These are phyloP conservation scores for Elaeis guineensis DNA, from an alignment of 176 grass and related monocot species.

Conservation along the genomic window DNA sequence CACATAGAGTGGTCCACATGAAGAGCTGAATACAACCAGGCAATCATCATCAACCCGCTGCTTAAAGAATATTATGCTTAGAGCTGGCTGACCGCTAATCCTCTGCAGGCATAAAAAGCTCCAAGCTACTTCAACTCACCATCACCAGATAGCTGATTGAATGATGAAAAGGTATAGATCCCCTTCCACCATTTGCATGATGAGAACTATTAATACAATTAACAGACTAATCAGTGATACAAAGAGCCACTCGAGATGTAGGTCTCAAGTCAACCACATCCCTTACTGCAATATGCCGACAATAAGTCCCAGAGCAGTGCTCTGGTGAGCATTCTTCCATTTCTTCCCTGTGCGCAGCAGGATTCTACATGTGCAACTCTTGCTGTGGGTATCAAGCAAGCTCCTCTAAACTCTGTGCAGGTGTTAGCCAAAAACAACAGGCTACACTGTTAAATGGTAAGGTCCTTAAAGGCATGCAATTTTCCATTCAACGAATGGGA, in stretches of 20 bases:
- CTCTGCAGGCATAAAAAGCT: no score
- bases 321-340: not conserved
- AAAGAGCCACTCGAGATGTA: not conserved
- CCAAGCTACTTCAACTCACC: no score
- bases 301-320: no score
- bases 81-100: no score
- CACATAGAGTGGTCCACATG: no score
- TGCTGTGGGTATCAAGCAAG: not conserved
- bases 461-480: slow-evolving; percentile 35
- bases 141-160: not conserved
- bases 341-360: not conserved
- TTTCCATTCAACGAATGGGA: slow-evolving; percentile 40
- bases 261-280: not conserved
- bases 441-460: slow-evolving; percentile 43
- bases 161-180: not conserved
- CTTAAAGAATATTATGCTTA: no score
- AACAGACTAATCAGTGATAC: no score
- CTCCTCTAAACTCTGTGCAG: slow-evolving; percentile 19
- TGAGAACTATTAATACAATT: not conserved
- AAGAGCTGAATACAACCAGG: no score
- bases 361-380: not conserved
- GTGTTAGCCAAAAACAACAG: slow-evolving; percentile 8
- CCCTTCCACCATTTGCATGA: not conserved
- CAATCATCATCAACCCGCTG: no score
- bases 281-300: no score